Conservation (phyloP, 2,329 filamentous ascomycete species). For the Lizonia empirigonia region DNA sequence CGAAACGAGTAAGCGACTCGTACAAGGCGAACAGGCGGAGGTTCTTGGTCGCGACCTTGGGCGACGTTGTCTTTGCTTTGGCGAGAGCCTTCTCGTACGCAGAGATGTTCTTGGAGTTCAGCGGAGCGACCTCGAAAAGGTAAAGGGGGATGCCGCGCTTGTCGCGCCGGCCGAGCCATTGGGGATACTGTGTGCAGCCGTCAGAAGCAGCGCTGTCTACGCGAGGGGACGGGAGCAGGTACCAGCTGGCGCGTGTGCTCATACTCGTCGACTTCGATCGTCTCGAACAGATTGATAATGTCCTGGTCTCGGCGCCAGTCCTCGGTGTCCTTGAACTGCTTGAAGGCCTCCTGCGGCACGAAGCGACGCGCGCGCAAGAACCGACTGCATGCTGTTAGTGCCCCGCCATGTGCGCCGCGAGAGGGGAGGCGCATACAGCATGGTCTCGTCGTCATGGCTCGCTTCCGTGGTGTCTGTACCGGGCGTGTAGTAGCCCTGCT, state of each 20-base stretch:
- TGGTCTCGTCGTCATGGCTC: slow-evolving; percentile 74
- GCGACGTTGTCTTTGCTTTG: slow-evolving; percentile 62
- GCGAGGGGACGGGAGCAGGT: slow-evolving; percentile 30
- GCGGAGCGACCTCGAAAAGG: slow-evolving; percentile 82
- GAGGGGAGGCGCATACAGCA: slow-evolving; percentile 64
- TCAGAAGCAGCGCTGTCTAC: slow-evolving; percentile 16
- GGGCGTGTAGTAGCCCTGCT: slow-evolving; percentile 68
- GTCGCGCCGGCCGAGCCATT: slow-evolving; percentile 93
- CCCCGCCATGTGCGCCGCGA: slow-evolving; percentile 20
- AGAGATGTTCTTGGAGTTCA: slow-evolving; percentile 81
- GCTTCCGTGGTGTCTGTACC: slow-evolving; percentile 46
- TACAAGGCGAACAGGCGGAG: slow-evolving; percentile 90
- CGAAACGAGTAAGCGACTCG: slow-evolving; percentile 88
- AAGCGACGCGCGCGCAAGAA: slow-evolving; percentile 87
- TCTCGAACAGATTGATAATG: slow-evolving; percentile 79
- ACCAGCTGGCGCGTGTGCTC: slow-evolving; percentile 80
- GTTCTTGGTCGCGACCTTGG: slow-evolving; percentile 74
- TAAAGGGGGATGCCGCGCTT: slow-evolving; percentile 90
- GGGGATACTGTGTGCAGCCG: slow-evolving; percentile 70
- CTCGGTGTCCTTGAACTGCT: slow-evolving; percentile 87
- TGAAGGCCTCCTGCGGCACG: slow-evolving; percentile 74
- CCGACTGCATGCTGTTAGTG: slow-evolving; percentile 61
- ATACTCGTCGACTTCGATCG: slow-evolving; percentile 83
- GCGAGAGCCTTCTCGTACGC: slow-evolving; percentile 72
- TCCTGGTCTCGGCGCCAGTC: slow-evolving; percentile 82